Base-by-base conservation (phyloP, 331 rosid species). In the Ulmus americana region DNA sequence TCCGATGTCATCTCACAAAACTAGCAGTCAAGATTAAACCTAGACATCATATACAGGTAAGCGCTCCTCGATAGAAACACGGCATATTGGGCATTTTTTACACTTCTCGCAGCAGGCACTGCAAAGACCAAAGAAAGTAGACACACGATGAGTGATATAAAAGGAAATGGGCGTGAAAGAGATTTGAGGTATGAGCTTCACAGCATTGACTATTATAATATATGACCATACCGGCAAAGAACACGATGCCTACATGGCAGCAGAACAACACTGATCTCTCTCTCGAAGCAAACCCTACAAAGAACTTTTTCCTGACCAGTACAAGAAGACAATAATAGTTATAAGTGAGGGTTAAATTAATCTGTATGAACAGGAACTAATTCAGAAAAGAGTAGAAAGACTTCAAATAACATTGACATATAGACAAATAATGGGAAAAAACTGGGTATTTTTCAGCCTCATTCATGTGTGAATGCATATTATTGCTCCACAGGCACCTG, bases 181-280 rank as follows among this genome's bases (percentile, higher is more conserved):
- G 43, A 8, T 1, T 7, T 4, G 38, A 51, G 52, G 58, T 14
- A 64, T 5, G 16, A 73, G 52, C 1, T 45, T 16, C 15, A 45
- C 45, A 39, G 28, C 46, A 50, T 6, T 48, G 3, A 10, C 22
- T 52, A 52, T 13, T 16, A 5, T 0, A 45, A 10, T 10, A 22
- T 8, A 50, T 11, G 40, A 65, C 20, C 43, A 35, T 83, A 94
- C 99, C 91, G 76, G 97, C 99, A 94, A 70, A 94, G 92, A 60
- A 87, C 79, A 0, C 90, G 95, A 67, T 94, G 99, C 80, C 95
- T 71, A 14, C 99, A 94, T 8, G 99, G 99, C 68, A 94, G 95
- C 64, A 94, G 73, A 61, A 94, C 97, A 28, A 90, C 81, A 12
- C 85, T 76, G 69, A 94, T 94, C 71, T 94, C 96, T 68, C 88